phyloP scores from a whole-genome alignment of 768 basidiomycete genomes.

The Hericium alpestre region DNA sequence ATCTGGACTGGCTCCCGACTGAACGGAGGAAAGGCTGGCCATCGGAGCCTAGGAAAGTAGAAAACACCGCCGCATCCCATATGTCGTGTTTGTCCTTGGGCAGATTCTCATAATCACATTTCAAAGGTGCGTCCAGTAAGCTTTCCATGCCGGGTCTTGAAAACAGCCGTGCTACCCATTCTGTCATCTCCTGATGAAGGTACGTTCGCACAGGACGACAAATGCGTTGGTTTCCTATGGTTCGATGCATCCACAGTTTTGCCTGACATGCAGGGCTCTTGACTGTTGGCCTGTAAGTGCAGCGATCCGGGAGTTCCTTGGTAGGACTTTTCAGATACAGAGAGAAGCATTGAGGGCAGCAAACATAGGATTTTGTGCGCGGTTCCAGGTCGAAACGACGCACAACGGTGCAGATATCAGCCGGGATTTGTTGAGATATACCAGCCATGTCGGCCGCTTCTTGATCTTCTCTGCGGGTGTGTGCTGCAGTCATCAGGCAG shows the following conservation, averaged over 20 bases:
- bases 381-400: neutral
- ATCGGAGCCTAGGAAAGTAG: neutral
- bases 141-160: neutral
- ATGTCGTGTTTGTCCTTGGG: neutral
- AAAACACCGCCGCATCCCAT: neutral
- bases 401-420: neutral
- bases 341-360: neutral
- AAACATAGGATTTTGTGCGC: neutral
- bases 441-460: no score
- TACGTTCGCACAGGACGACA: neutral
- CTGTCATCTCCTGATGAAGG: neutral
- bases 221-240: neutral
- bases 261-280: no score
- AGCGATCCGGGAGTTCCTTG: no score
- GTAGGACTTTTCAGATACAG: no score
- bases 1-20: slow-evolving; percentile 3
- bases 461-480: no score
- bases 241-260: no score
- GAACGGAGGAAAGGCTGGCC: neutral
- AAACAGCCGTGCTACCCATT: neutral
- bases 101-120: no score
- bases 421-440: no score
- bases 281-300: no score
- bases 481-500: no score
- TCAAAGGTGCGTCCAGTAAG: neutral